These are phyloP conservation scores for Termitomyces sp. DNA, from an alignment of 768 basidiomycete species.

Conservation along the genomic window DNA sequence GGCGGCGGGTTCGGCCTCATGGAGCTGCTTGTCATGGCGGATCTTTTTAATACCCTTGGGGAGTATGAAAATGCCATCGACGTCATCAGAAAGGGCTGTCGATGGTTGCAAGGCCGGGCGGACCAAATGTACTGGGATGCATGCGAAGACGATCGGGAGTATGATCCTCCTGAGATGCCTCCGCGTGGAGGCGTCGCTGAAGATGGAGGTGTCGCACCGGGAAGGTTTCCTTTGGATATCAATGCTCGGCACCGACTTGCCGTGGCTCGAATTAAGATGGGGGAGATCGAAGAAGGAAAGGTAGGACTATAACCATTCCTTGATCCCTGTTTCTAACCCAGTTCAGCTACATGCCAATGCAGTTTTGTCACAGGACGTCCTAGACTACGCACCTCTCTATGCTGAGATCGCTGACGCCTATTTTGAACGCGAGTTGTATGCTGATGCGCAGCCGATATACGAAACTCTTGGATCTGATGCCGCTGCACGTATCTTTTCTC, in stretches of 20 bases:
- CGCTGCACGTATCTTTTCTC: slow-evolving; percentile 41
- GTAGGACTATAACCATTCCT: slow-evolving; percentile 34
- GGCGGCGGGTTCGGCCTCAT: slow-evolving; percentile 57
- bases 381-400: slow-evolving; percentile 76
- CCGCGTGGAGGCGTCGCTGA: slow-evolving; percentile 24
- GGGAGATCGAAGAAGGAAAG: slow-evolving; percentile 76
- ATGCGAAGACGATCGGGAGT: slow-evolving; percentile 87
- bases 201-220: slow-evolving; percentile 46
- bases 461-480: slow-evolving; percentile 72
- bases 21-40: slow-evolving; percentile 81
- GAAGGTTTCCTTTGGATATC: slow-evolving; percentile 60
- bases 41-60: slow-evolving; percentile 70
- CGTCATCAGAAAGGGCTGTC: slow-evolving; percentile 66
- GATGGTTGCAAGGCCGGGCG: slow-evolving; percentile 88
- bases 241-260: slow-evolving; percentile 83
- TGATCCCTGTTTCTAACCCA: background rate
- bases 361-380: slow-evolving; percentile 64
- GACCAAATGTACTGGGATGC: slow-evolving; percentile 76
- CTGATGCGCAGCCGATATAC: slow-evolving; percentile 76
- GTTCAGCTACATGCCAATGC: slow-evolving; percentile 70
- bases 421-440: slow-evolving; percentile 70
- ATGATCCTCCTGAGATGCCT: slow-evolving; percentile 44
- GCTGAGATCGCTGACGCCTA: slow-evolving; percentile 84
- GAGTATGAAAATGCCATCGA: slow-evolving; percentile 65
- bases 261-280: slow-evolving; percentile 75